phyloP scores from a whole-genome alignment of 2,329 filamentous ascomycete species.

The Akanthomyces uredinophilus region DNA sequence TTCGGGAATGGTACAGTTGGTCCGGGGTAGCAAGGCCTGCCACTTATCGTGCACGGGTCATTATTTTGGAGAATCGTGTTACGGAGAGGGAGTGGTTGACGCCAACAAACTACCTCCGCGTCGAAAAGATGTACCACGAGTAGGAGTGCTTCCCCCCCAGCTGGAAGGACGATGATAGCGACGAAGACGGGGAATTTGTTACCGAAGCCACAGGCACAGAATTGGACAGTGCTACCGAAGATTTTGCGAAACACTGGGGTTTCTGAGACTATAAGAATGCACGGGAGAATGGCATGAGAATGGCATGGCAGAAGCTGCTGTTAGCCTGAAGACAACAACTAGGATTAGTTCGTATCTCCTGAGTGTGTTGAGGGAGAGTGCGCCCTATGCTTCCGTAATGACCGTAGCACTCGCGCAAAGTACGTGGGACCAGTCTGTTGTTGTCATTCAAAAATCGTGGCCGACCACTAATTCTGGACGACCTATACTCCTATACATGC shows the following conservation, averaged over 20 bases:
- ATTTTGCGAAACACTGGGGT: background rate
- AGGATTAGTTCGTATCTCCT: too few species aligned
- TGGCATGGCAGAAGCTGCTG: background rate
- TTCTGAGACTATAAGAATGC: background rate
- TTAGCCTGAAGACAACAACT: too few species aligned
- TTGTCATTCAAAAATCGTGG: too few species aligned
- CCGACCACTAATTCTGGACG: too few species aligned
- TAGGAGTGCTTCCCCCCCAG: background rate
- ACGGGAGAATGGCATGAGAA: background rate
- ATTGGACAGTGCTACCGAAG: background rate
- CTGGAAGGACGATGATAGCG: background rate
- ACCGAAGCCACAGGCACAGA: background rate
- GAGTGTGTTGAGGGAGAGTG: too few species aligned
- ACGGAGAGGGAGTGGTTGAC: slow-evolving; percentile 3
- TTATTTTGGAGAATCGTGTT: background rate
- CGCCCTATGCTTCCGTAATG: too few species aligned
- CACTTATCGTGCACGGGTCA: background rate
- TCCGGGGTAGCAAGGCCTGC: background rate
- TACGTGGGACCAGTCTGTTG: too few species aligned
- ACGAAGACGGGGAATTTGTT: background rate
- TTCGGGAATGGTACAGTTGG: slow-evolving; percentile 3
- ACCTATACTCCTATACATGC: too few species aligned
- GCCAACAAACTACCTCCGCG: slow-evolving; percentile 1
- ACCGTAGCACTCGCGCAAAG: too few species aligned
- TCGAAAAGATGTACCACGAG: background rate